phyloP scores from a whole-genome alignment of 805 yeast genomes.

The Metschnikowia picachoensis region DNA sequence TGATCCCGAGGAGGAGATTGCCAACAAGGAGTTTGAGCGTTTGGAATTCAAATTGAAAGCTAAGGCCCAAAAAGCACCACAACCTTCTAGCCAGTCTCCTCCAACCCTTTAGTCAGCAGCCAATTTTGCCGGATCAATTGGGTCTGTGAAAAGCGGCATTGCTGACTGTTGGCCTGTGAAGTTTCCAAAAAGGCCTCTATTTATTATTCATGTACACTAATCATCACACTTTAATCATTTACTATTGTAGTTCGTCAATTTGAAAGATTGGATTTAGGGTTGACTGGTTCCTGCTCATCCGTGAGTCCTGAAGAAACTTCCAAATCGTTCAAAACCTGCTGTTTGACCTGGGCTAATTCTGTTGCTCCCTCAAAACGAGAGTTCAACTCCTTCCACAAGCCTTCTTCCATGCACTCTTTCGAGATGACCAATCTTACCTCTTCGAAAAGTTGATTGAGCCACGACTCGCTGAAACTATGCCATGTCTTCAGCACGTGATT shows the following conservation, averaged over 20 bases:
- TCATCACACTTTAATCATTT: no score
- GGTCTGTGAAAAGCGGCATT: no score
- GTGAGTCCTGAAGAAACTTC: slow-evolving; percentile 1
- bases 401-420: slow-evolving; percentile 35
- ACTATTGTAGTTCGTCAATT: no score
- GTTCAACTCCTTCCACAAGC: slow-evolving; percentile 33
- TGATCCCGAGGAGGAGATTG: slow-evolving; percentile 72
- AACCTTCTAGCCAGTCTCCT: slow-evolving; percentile 20
- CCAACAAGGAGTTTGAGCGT: slow-evolving; percentile 79
- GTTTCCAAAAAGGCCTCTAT: no score
- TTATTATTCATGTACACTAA: no score
- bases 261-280: no score
- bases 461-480: slow-evolving; percentile 26
- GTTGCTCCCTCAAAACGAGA: slow-evolving; percentile 22
- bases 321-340: slow-evolving; percentile 14
- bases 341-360: slow-evolving; percentile 13
- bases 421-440: slow-evolving; percentile 30
- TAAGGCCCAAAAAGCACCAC: slow-evolving; percentile 9
- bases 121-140: no score
- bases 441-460: slow-evolving; percentile 32
- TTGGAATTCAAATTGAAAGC: slow-evolving; percentile 51
- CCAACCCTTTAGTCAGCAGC: slow-evolving; percentile 13
- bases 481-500: slow-evolving; percentile 37
- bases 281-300: no score
- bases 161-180: no score